phyloP scores from a whole-genome alignment of 1,284 basidiomycete species.

The Mycena citricolor region DNA sequence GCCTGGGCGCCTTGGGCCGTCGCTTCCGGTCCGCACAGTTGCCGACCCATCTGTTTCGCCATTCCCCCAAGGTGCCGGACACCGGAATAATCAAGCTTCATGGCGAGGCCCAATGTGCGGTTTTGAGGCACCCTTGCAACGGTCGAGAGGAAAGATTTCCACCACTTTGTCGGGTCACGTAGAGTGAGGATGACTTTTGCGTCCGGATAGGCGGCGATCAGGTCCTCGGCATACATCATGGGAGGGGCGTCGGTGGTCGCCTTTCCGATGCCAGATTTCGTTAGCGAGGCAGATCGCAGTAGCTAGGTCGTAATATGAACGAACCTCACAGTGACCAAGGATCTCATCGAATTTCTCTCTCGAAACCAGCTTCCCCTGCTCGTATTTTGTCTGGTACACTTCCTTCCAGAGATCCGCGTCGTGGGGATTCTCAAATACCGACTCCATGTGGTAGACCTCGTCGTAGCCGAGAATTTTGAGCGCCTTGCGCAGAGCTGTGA shows the following conservation, averaged over 20 bases:
- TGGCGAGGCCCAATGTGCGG: not conserved
- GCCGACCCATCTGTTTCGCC: not conserved
- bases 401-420: slow-evolving; percentile 5
- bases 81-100: not conserved
- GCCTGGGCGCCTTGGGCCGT: not conserved
- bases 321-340: slow-evolving; percentile 10
- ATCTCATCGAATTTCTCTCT: slow-evolving; percentile 7
- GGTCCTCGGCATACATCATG: slow-evolving; percentile 1
- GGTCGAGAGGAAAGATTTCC: slow-evolving; percentile 3
- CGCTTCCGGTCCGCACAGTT: not conserved
- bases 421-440: slow-evolving; percentile 1
- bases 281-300: too few species aligned
- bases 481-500: slow-evolving; percentile 7
- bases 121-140: not conserved
- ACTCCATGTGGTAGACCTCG: slow-evolving; percentile 6
- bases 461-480: slow-evolving; percentile 5
- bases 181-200: slow-evolving; percentile 7
- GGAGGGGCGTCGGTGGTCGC: slow-evolving; percentile 4
- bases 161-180: slow-evolving; percentile 3
- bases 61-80: not conserved
- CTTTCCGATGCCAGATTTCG: too few species aligned
- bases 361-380: slow-evolving; percentile 1
- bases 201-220: slow-evolving; percentile 1
- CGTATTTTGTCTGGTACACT: slow-evolving; percentile 2
- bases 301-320: too few species aligned